Conservation (phyloP, 768 basidiomycete species). For the Pleurotus djamor region DNA sequence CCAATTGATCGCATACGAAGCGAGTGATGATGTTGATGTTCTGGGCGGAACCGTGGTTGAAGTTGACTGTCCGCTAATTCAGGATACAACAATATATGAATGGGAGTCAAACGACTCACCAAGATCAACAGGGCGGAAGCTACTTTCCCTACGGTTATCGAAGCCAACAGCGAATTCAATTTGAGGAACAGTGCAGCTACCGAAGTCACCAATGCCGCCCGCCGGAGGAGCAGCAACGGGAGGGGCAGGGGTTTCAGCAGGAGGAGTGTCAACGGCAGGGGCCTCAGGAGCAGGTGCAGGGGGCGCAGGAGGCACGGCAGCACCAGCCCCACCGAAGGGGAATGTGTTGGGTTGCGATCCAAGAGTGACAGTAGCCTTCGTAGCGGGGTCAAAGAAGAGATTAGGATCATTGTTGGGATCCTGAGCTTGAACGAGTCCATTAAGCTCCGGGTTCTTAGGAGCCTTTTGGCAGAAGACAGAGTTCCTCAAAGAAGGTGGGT, state of each 20-base stretch:
- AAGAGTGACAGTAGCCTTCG: constrained; percentile 34
- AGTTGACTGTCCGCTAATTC: constrained; percentile 29
- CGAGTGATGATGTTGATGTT: constrained; percentile 60
- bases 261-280: constrained; percentile 11
- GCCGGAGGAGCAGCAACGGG: constrained; percentile 25
- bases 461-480: constrained; percentile 58
- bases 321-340: constrained; percentile 33
- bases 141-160: constrained; percentile 51
- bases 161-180: constrained; percentile 57
- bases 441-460: constrained; percentile 48
- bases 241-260: constrained; percentile 17
- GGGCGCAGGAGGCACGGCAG: constrained; percentile 12
- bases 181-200: constrained; percentile 49
- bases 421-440: constrained; percentile 50
- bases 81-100: background rate
- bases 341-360: constrained; percentile 46
- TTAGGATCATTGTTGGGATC: constrained; percentile 50
- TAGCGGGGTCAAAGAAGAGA: constrained; percentile 50
- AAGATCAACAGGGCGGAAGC: constrained; percentile 49
- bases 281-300: constrained; percentile 15
- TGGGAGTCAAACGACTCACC: constrained; percentile 20
- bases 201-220: constrained; percentile 39
- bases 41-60: constrained; percentile 59
- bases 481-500: constrained; percentile 47
- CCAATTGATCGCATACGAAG: constrained; percentile 55